phyloP scores from a whole-genome alignment of 2,329 filamentous ascomycete genomes.

The Hypoxylon sp. region DNA sequence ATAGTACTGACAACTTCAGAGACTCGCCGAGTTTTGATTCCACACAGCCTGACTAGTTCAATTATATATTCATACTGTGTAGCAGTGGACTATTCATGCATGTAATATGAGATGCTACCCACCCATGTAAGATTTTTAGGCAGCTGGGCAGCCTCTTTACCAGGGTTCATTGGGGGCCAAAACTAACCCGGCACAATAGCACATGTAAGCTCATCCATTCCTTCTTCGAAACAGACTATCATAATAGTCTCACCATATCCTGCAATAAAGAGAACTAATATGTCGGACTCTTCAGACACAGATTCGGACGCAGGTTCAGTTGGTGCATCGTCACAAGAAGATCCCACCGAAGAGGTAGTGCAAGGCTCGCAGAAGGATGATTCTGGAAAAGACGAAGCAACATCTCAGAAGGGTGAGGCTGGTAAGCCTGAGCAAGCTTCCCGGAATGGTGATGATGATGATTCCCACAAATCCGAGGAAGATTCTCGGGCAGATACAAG shows the following conservation, averaged over 20 bases:
- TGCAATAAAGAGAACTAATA: background rate
- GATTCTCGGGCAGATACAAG: background rate
- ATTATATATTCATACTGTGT: no score
- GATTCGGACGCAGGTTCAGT: background rate
- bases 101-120: no score
- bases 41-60: no score
- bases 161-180: background rate
- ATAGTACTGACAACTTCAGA: no score
- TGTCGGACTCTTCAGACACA: slow-evolving; percentile 1
- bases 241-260: background rate
- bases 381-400: background rate
- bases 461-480: background rate
- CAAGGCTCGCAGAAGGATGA: background rate
- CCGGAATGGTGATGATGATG: background rate
- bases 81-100: no score
- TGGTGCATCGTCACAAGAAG: background rate
- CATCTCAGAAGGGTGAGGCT: background rate
- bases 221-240: background rate
- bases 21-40: no score
- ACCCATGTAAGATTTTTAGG: no score
- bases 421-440: background rate
- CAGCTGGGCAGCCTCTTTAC: background rate
- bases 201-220: background rate
- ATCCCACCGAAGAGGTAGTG: background rate
- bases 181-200: background rate